A percentile compares a stretch with the other conserved stretches of the same genome.
Conservation (phyloP, 768 basidiomycete species). For the Mycena floridula region DNA sequence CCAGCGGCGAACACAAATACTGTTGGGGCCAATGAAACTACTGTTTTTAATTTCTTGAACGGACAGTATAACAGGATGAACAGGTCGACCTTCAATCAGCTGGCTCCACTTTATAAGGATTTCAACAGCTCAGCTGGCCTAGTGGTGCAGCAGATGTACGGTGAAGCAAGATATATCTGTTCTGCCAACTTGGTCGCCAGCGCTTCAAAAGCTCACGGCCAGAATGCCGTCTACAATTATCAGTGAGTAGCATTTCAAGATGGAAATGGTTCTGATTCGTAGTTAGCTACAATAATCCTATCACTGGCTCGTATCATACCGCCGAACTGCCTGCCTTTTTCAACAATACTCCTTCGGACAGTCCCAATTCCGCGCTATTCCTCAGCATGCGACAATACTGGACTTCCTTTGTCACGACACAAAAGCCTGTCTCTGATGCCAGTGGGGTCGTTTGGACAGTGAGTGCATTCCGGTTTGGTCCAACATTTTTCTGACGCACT, state of each 20-base stretch:
- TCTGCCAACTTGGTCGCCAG: conserved; percentile 28
- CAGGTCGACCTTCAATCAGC: conserved; percentile 23
- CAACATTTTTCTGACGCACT: no score
- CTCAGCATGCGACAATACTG: conserved; percentile 32
- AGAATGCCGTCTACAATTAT: conserved; percentile 31
- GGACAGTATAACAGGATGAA: conserved; percentile 32
- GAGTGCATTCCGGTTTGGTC: no score
- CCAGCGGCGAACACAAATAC: conserved; percentile 32
- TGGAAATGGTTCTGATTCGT: not conserved
- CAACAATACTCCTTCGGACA: conserved; percentile 20
- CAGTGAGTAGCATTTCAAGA: conserved; percentile 21
- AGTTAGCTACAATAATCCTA: conserved; percentile 34
- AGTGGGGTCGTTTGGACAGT: no score
- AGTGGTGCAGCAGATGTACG: conserved; percentile 40
- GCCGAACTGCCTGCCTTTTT: conserved; percentile 33
- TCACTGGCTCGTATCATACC: conserved; percentile 28
- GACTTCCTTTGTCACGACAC: conserved; percentile 32
- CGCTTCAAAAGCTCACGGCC: not conserved
- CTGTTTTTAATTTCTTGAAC: conserved; percentile 33
- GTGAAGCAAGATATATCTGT: conserved; percentile 39
- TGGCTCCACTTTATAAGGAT: conserved; percentile 24
- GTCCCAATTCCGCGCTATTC: no score
- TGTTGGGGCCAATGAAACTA: conserved; percentile 29
- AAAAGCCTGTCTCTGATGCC: conserved; percentile 17
- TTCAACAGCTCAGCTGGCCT: conserved; percentile 33